Evolutionary conservation across 768 basidiomycete genomes (phyloP).

Genomic region (Psilocybe sp.): DNA sequence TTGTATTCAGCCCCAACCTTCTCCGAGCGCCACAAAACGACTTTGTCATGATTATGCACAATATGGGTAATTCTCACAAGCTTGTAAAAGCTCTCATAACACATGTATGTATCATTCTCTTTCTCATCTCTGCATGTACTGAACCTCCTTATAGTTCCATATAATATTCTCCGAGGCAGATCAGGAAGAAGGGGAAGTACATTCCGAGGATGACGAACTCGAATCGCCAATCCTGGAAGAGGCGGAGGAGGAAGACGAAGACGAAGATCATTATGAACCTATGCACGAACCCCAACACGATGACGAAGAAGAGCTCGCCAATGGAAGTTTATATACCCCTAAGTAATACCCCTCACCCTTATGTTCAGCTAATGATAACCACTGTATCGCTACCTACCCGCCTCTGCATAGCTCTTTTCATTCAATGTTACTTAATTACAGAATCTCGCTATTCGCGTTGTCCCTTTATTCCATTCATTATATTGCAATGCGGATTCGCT

Average conservation of each 20-base stretch:
- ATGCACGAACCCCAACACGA: constrained; percentile 18
- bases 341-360: constrained; percentile 23
- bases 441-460: too few relatives aligned
- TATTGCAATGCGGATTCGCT: too few relatives aligned
- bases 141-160: constrained; percentile 41
- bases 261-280: constrained; percentile 16
- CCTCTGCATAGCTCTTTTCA: too few relatives aligned
- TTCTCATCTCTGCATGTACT: constrained; percentile 4
- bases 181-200: constrained; percentile 52
- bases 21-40: constrained; percentile 77
- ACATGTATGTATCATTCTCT: constrained; percentile 49
- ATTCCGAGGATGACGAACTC: constrained; percentile 56
- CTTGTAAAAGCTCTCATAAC: constrained; percentile 75
- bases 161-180: constrained; percentile 74
- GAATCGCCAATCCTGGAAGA: constrained; percentile 69
- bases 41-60: constrained; percentile 72
- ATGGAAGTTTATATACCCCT: constrained; percentile 22
- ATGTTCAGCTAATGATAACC: constrained; percentile 19
- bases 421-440: too few relatives aligned
- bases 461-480: too few relatives aligned
- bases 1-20: constrained; percentile 83
- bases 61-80: constrained; percentile 76
- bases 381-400: not conserved
- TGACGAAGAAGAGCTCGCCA: constrained; percentile 12
- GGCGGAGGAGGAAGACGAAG: constrained; percentile 51